phyloP scores from a whole-genome alignment of 192 early-diverging fungal species.

The Coemansia sp. region DNA sequence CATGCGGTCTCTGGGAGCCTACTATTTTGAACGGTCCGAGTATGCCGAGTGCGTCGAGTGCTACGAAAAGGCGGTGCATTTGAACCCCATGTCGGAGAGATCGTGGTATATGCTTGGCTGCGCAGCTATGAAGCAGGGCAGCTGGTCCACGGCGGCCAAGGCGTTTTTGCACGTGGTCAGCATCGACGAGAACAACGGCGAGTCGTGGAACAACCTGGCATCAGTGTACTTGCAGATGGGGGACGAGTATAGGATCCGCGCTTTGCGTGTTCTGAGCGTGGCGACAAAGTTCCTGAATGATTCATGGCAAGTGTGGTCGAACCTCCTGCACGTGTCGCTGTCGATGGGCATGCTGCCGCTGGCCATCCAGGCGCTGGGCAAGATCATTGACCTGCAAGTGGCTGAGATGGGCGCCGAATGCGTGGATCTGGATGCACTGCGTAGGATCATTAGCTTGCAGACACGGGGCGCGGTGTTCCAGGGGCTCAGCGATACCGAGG shows the following conservation, averaged over 20 bases:
- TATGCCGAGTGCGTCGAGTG: conserved; percentile 65
- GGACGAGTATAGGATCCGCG: conserved; percentile 66
- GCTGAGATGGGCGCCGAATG: conserved; percentile 54
- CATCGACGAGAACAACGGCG: conserved; percentile 78
- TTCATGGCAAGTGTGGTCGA: conserved; percentile 91
- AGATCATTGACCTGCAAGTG: conserved; percentile 73
- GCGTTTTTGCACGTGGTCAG: conserved; percentile 76
- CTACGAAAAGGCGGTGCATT: conserved; percentile 76
- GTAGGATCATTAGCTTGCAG: conserved; percentile 67
- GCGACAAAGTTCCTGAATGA: conserved; percentile 77
- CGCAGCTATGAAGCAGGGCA: conserved; percentile 75
- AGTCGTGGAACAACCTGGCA: conserved; percentile 97
- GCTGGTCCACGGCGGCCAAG: conserved; percentile 69
- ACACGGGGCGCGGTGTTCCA: conserved; percentile 42
- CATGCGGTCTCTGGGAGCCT: conserved; percentile 88
- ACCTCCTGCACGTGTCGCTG: conserved; percentile 76
- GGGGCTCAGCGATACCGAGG: conserved; percentile 38
- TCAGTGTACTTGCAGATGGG: conserved; percentile 72
- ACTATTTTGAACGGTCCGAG: conserved; percentile 68
- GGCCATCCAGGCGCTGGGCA: conserved; percentile 80
- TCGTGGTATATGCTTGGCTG: conserved; percentile 98
- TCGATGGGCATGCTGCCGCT: conserved; percentile 78
- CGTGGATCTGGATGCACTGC: conserved; percentile 81
- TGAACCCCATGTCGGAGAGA: conserved; percentile 94
- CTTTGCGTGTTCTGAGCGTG: conserved; percentile 77